phyloP scores from a whole-genome alignment of 2,329 filamentous ascomycete genomes.

The Domatiomyces catenatus region DNA sequence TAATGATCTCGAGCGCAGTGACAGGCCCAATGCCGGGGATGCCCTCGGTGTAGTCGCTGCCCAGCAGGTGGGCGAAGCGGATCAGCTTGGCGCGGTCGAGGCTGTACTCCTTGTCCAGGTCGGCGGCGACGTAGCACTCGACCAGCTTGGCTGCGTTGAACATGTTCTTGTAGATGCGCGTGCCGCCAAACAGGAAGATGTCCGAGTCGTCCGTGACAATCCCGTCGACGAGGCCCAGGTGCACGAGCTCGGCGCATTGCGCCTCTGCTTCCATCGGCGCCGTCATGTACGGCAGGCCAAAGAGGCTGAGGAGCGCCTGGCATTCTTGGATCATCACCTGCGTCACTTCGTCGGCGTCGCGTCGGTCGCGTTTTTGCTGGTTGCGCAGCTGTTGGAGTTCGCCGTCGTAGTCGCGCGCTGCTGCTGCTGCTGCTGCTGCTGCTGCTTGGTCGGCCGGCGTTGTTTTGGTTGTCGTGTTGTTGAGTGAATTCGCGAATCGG shows the following conservation, averaged over 20 bases:
- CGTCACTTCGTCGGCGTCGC: conserved; percentile 92
- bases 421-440: too few relatives aligned
- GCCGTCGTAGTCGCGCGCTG: conserved; percentile 63
- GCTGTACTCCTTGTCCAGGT: conserved; percentile 79
- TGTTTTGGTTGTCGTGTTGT: conserved; percentile 46
- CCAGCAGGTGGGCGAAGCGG: conserved; percentile 73
- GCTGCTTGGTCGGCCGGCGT: conserved; percentile 54
- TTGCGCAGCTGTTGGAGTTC: conserved; percentile 73
- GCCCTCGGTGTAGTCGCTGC: conserved; percentile 89
- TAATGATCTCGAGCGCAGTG: conserved; percentile 83
- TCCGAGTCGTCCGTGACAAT: conserved; percentile 97
- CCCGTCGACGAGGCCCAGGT: conserved; percentile 77
- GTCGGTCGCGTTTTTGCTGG: conserved; percentile 92
- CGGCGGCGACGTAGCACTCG: conserved; percentile 75
- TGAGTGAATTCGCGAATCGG: conserved; percentile 76
- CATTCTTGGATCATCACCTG: conserved; percentile 94
- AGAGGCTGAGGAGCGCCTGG: conserved; percentile 74
- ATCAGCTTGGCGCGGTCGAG: conserved; percentile 79
- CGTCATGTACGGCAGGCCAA: conserved; percentile 90
- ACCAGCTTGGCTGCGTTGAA: conserved; percentile 98
- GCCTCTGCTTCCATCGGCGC: conserved; percentile 98
- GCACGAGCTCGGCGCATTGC: conserved; percentile 84
- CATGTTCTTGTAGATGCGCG: conserved; percentile 97
- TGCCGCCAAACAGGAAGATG: conserved; percentile 92
- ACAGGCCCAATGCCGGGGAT: conserved; percentile 83